These are phyloP conservation scores for Aspergillus hiratsukae DNA, from an alignment of 2,329 filamentous ascomycete species.

Conservation along the genomic window DNA sequence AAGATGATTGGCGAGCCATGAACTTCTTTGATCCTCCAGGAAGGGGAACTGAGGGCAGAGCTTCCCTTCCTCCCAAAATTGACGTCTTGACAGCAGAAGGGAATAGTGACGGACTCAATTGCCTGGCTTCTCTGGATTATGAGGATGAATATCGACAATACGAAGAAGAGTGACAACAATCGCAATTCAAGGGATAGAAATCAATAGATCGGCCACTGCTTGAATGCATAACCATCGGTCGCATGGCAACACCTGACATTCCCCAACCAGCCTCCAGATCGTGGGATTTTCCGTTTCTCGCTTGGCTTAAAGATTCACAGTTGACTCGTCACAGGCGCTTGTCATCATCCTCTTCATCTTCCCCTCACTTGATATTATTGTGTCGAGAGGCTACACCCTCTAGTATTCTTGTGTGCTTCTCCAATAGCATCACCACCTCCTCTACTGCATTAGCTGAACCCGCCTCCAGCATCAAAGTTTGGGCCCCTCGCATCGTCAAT, in stretches of 20 bases:
- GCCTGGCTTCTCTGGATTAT: neutral
- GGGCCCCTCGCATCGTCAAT: constrained; percentile 8
- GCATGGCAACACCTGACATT: neutral
- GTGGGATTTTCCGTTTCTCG: constrained; percentile 9
- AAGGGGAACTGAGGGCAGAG: neutral
- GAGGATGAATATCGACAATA: neutral
- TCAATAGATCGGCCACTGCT: neutral
- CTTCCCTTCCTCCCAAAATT: neutral
- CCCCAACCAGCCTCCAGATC: neutral
- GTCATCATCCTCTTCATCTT: constrained; percentile 8
- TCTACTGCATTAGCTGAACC: neutral
- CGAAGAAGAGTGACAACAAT: neutral
- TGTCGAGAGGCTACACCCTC: neutral
- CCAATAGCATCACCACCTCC: neutral
- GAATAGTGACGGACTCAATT: neutral
- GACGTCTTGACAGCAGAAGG: neutral
- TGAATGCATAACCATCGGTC: neutral
- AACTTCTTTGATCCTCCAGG: neutral
- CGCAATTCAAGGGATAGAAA: neutral
- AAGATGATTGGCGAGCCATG: constrained; percentile 3
- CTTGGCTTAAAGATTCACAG: constrained; percentile 12
- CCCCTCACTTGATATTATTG: constrained; percentile 8
- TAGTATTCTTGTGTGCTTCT: neutral
- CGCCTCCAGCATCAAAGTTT: neutral
- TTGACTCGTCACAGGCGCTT: constrained; percentile 18